Evolutionary conservation across 371 early-diverging fungal genomes (phyloP).

Genomic region (Lichtheimia ramosa): DNA sequence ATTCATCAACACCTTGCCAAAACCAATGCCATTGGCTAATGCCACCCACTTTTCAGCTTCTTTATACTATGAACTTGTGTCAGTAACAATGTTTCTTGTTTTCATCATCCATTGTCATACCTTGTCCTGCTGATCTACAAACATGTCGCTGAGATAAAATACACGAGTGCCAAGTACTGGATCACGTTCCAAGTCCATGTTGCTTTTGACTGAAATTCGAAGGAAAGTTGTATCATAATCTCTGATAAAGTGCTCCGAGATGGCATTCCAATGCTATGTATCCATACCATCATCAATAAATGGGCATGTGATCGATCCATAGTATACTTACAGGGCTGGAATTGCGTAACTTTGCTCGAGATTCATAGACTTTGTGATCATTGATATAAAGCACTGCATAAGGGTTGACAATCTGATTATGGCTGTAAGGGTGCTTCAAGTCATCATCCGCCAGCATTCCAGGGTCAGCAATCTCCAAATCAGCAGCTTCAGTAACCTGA

Average conservation of each 20-base stretch:
- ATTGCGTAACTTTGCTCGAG: constrained; percentile 25
- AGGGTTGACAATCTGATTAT: constrained; percentile 25
- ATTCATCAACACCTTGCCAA: constrained; percentile 25
- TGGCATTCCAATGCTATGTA: constrained; percentile 34
- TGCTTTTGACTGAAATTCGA: constrained; percentile 29
- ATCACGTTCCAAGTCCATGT: constrained; percentile 32
- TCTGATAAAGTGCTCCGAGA: constrained; percentile 29
- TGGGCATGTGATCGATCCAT: neutral
- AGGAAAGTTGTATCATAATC: constrained; percentile 23
- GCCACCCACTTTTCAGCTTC: constrained; percentile 32
- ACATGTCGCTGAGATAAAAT: constrained; percentile 23
- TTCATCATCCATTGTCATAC: constrained; percentile 1
- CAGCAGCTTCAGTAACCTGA: constrained; percentile 21
- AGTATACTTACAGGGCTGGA: constrained; percentile 26
- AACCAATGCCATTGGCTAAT: constrained; percentile 32
- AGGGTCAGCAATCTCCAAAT: constrained; percentile 34
- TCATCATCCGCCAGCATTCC: constrained; percentile 19
- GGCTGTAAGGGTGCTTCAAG: constrained; percentile 32
- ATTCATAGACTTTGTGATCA: constrained; percentile 29
- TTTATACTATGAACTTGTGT: constrained; percentile 14
- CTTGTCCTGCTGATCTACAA: constrained; percentile 23
- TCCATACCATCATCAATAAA: neutral
- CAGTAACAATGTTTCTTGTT: neutral
- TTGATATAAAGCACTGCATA: constrained; percentile 35
- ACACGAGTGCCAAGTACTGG: constrained; percentile 33